Evolutionary conservation across 2,329 filamentous ascomycete species (phyloP).

Genomic region (Paraconiothyrium brasiliense): DNA sequence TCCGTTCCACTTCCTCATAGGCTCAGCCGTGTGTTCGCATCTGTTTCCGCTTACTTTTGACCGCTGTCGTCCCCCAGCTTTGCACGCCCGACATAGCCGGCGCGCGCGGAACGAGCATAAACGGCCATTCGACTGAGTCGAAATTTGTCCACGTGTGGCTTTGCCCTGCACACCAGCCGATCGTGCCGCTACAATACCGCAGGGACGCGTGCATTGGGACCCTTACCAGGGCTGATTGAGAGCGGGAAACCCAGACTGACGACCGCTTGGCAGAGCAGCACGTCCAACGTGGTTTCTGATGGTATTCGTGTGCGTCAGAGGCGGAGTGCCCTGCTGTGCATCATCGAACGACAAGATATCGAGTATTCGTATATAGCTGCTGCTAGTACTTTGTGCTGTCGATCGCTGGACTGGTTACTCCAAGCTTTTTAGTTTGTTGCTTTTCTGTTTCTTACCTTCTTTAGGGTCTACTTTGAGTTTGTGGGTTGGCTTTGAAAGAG

Average conservation of each 20-base stretch:
- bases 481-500: slow-evolving; percentile 18
- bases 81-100: slow-evolving; percentile 2
- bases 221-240: slow-evolving; percentile 16
- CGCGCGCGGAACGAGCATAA: not conserved
- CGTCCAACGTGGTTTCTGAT: slow-evolving; percentile 28
- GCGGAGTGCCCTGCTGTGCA: slow-evolving; percentile 29
- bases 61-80: slow-evolving; percentile 1
- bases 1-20: not conserved
- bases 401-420: slow-evolving; percentile 12
- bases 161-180: not conserved
- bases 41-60: not conserved
- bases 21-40: not conserved
- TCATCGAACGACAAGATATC: not conserved
- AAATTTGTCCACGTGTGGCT: not conserved
- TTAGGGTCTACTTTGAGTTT: slow-evolving; percentile 18
- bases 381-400: slow-evolving; percentile 20
- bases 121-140: not conserved
- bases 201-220: not conserved
- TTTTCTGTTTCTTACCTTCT: slow-evolving; percentile 21
- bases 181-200: slow-evolving; percentile 1
- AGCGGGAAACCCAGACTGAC: not conserved
- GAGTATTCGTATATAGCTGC: slow-evolving; percentile 12
- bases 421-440: slow-evolving; percentile 21
- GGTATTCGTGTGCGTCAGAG: slow-evolving; percentile 38
- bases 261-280: slow-evolving; percentile 9